Evolutionary conservation across 768 basidiomycete genomes (phyloP).

Genomic region (Agrocybe praecox): DNA sequence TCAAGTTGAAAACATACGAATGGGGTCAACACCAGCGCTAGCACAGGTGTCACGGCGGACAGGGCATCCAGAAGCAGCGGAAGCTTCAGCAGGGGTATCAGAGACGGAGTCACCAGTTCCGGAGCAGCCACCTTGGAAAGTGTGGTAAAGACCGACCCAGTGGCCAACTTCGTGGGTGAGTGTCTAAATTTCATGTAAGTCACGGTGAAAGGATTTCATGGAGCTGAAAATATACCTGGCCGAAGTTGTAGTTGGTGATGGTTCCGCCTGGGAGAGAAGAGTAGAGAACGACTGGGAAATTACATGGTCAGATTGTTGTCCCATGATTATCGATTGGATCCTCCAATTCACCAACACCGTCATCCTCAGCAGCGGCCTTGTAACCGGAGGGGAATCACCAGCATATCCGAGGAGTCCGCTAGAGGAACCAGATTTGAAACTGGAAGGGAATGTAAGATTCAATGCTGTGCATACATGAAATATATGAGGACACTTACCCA

Average conservation of each 20-base stretch:
- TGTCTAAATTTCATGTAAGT: constrained; percentile 27
- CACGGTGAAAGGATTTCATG: neutral
- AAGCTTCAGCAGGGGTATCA: constrained; percentile 51
- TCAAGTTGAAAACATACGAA: constrained; percentile 29
- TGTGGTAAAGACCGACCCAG: constrained; percentile 63
- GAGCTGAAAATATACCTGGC: constrained; percentile 26
- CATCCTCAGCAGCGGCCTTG: constrained; percentile 39
- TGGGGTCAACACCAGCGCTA: constrained; percentile 44
- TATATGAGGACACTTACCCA: constrained; percentile 34
- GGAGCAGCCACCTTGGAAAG: constrained; percentile 55
- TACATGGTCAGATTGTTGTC: neutral
- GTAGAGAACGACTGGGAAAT: constrained; percentile 25
- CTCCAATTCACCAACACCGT: constrained; percentile 42
- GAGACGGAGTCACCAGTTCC: constrained; percentile 42
- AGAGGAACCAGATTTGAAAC: constrained; percentile 25
- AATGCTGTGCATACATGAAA: neutral
- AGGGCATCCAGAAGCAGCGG: constrained; percentile 45
- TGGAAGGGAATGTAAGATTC: neutral
- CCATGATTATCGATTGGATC: neutral
- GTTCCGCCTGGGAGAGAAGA: constrained; percentile 47
- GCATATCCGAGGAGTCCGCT: constrained; percentile 53
- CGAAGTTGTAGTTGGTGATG: constrained; percentile 43
- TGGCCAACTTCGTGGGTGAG: constrained; percentile 60
- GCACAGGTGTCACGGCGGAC: constrained; percentile 37
- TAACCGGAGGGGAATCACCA: constrained; percentile 53